Percentiles rank a stretch among this genome's conserved stretches.
Evolutionary conservation across 345 rosid species (phyloP).

Genomic region (Conringia planisiliqua): DNA sequence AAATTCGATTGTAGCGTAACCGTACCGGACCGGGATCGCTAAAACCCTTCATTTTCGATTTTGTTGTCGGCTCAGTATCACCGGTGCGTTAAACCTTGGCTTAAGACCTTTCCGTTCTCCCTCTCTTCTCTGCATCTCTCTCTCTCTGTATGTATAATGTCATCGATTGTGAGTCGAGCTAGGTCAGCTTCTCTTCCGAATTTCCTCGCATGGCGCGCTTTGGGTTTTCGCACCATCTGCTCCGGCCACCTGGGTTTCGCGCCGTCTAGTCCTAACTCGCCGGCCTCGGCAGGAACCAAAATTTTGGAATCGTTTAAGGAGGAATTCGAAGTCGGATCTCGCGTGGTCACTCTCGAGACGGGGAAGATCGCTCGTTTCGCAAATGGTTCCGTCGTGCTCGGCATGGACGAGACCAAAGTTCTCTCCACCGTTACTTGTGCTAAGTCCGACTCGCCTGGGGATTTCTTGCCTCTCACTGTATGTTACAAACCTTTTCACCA

Average conservation of each 20-base stretch:
- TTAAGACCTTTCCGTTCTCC: conserved; percentile 39
- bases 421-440: conserved; percentile 73
- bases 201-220: conserved; percentile 55
- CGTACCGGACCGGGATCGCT: conserved; percentile 16
- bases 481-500: conserved; percentile 1
- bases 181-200: conserved; percentile 41
- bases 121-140: background rate
- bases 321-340: conserved; percentile 85
- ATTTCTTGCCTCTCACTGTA: conserved; percentile 90
- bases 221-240: conserved; percentile 55
- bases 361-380: conserved; percentile 89
- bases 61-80: background rate
- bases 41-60: conserved; percentile 17
- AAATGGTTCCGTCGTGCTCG: conserved; percentile 79
- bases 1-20: background rate
- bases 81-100: conserved; percentile 36
- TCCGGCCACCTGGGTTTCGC: conserved; percentile 57
- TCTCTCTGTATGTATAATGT: conserved; percentile 37
- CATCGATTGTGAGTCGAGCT: conserved; percentile 53
- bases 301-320: conserved; percentile 68
- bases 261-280: conserved; percentile 40
- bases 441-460: conserved; percentile 58
- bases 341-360: conserved; percentile 69
- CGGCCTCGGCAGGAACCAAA: conserved; percentile 52
- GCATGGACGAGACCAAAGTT: conserved; percentile 72